Conservation (phyloP, 1,139 yeast species). For the Ashbya aceris region DNA sequence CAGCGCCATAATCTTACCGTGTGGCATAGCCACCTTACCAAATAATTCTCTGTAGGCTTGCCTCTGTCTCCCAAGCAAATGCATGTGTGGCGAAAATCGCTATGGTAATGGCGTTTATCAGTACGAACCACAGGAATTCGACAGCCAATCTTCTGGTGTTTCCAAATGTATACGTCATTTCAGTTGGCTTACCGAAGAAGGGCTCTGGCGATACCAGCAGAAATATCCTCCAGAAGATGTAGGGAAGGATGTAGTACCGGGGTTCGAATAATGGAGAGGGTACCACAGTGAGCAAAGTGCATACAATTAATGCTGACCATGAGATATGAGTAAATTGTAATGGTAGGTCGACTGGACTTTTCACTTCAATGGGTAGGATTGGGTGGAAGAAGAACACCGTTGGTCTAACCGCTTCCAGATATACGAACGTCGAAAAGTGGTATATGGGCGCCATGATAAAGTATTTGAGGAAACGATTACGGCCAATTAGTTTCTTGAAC, state of each 20-base stretch:
- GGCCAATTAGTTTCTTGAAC: constrained; percentile 53
- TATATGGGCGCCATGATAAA: constrained; percentile 51
- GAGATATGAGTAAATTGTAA: constrained; percentile 35
- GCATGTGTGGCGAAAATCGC: constrained; percentile 50
- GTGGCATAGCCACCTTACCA: constrained; percentile 44
- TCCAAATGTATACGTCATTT: constrained; percentile 14
- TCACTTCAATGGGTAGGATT: constrained; percentile 30
- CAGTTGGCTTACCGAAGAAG: constrained; percentile 17
- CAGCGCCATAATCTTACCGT: too few species aligned
- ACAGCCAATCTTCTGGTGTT: constrained; percentile 34
- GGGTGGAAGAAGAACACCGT: constrained; percentile 31
- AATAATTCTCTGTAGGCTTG: constrained; percentile 64
- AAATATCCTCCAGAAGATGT: constrained; percentile 60
- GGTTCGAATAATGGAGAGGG: constrained; percentile 95
- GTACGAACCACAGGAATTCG: constrained; percentile 56
- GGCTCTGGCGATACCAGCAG: constrained; percentile 37
- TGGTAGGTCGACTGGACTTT: constrained; percentile 29
- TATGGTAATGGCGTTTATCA: constrained; percentile 45
- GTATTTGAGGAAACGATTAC: constrained; percentile 29
- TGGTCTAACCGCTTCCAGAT: constrained; percentile 32
- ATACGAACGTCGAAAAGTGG: constrained; percentile 55
- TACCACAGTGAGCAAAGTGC: constrained; percentile 52
- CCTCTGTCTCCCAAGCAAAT: constrained; percentile 61
- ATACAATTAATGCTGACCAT: constrained; percentile 41
- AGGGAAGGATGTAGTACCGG: constrained; percentile 80